phyloP scores from a whole-genome alignment of 345 rosid species.

The Gossypium herbaceum region DNA sequence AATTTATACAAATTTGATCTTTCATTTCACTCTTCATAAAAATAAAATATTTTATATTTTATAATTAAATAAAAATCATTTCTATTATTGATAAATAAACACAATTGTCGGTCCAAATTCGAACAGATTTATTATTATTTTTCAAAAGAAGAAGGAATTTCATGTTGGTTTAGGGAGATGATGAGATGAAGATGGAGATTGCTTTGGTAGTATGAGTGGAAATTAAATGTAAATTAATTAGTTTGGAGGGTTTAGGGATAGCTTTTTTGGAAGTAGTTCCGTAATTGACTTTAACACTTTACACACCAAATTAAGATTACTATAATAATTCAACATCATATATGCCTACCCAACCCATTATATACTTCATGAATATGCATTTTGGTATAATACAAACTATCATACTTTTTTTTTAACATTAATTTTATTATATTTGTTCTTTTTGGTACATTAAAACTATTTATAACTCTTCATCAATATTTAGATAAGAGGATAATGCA shows the following conservation, averaged over 20 bases:
- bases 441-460: too few relatives aligned
- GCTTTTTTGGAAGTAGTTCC: constrained; percentile 16
- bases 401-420: neutral
- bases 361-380: neutral
- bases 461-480: rapidly evolving
- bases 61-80: too few relatives aligned
- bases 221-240: constrained; percentile 16
- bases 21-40: too few relatives aligned
- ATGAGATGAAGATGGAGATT: neutral
- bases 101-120: too few relatives aligned
- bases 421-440: too few relatives aligned
- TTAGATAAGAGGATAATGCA: too few relatives aligned
- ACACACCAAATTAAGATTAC: constrained; percentile 13
- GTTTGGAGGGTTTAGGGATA: neutral
- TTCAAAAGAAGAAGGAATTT: constrained; percentile 22
- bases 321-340: constrained; percentile 24
- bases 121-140: too few relatives aligned
- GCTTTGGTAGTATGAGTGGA: neutral
- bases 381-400: neutral
- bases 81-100: too few relatives aligned
- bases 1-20: too few relatives aligned
- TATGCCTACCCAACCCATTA: neutral
- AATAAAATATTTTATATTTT: too few relatives aligned
- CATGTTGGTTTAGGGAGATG: constrained; percentile 23
- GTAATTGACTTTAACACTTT: constrained; percentile 25